Percentiles rank a stretch among this genome's conserved stretches.
These are phyloP conservation scores for Arachnomyces sp. DNA, from an alignment of 2,329 filamentous ascomycete genomes.

Conservation along the genomic window DNA sequence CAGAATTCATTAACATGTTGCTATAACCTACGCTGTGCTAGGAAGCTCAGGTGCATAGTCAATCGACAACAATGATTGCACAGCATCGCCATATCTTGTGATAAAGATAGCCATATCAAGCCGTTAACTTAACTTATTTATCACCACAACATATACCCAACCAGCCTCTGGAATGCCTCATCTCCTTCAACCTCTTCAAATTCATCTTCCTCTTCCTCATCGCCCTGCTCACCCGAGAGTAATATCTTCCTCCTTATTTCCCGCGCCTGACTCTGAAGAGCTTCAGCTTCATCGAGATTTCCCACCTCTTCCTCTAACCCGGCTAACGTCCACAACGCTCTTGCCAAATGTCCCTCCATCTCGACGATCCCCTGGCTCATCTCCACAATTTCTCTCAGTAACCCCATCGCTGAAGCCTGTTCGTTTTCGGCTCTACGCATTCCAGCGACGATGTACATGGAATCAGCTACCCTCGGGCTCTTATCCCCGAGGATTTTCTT, in stretches of 20 bases:
- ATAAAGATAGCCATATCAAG: no score
- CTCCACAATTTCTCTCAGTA: not conserved
- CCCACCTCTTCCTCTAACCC: not conserved
- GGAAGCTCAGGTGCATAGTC: no score
- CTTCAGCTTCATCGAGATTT: not conserved
- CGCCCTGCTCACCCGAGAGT: not conserved
- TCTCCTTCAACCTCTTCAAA: slow-evolving; percentile 1
- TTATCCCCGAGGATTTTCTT: slow-evolving; percentile 8
- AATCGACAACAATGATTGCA: no score
- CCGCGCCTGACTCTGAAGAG: slow-evolving; percentile 1
- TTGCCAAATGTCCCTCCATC: slow-evolving; percentile 3
- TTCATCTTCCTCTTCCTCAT: slow-evolving; percentile 1
- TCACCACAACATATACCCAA: slow-evolving; percentile 4
- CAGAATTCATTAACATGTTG: no score
- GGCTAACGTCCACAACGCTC: slow-evolving; percentile 4
- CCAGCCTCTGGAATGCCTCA: slow-evolving; percentile 2
- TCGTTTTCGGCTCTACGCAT: slow-evolving; percentile 1
- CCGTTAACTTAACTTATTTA: no score
- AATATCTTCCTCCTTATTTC: not conserved
- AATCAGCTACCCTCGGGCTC: slow-evolving; percentile 4
- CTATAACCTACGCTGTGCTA: no score
- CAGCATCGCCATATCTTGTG: no score
- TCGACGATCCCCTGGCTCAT: not conserved
- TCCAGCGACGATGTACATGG: slow-evolving; percentile 2
- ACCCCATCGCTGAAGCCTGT: not conserved